Base-by-base conservation (phyloP, 768 basidiomycete genomes). In the Auriscalpium vulgare region DNA sequence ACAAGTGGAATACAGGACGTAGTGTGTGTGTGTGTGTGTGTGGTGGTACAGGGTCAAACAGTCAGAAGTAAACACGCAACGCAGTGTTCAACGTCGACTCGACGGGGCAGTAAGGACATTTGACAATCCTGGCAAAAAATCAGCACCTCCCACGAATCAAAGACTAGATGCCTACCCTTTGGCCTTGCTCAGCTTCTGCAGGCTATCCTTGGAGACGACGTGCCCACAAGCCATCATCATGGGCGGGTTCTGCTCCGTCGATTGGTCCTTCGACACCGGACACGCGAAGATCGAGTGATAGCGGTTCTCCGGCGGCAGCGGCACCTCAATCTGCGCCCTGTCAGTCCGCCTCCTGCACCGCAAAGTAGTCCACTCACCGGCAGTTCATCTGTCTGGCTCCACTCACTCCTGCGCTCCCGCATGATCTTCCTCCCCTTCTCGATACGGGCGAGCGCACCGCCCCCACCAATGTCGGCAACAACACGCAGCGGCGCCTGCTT, bases 161-260 rank as follows among this genome's bases (percentile, higher is more conserved):
- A 52, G 51, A 56, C 21, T 48, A 65, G 69, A 53, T 53, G 85
- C 95, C 75, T 71, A 87, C 86, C 79, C 78, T 47, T 85, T 87
- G 35, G 86, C 79, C 73, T 95, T 97, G 67, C 88, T 87, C 47
- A 99, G 74, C 68, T 94, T 91, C 60, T 83, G 82, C 60, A 98
- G 72, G 68, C 91, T 95, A 65, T 97, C 95, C 67, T 88, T 88
- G 2, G 91, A 87, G 47, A 99, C 85, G 38, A 97, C 94, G 71
- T 99, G 97, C 2, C 95, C 97, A 67, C 97, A 98, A 4, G 75
- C 73, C 78, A 99, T 87, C 89, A 97, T 95, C 92, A 97, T 97
- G 0, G 97, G 95, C 9, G 94, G 97, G 68, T 99, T 99, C 56
- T 78, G 70, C 52, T 91, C 88, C 4, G 91, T 95, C 21, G 93